A percentile compares a stretch with the other conserved stretches of the same genome.
Evolutionary conservation across 1,284 basidiomycete genomes (phyloP).

Genomic region (Trichosporon ovoides): DNA sequence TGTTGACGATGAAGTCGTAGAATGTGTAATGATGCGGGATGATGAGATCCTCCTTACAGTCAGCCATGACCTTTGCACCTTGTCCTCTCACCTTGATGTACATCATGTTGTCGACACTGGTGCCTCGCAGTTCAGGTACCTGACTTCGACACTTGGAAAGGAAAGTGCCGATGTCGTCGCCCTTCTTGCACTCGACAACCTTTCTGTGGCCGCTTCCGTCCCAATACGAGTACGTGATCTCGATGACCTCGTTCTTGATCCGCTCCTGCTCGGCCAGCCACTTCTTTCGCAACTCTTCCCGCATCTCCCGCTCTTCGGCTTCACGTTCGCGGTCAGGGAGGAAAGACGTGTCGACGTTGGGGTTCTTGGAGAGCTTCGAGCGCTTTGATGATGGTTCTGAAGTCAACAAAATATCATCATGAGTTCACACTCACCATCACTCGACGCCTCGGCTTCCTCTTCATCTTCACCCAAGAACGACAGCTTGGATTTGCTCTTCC

Average conservation of each 20-base stretch:
- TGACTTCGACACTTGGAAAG: constrained; percentile 89
- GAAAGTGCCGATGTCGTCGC: constrained; percentile 81
- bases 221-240: constrained; percentile 84
- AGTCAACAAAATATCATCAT: not conserved
- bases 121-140: constrained; percentile 81
- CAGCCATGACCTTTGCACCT: not conserved
- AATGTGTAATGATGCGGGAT: constrained; percentile 94
- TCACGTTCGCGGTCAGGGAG: constrained; percentile 94
- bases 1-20: constrained; percentile 97
- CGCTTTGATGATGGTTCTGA: not conserved
- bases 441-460: constrained; percentile 27
- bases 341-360: constrained; percentile 95
- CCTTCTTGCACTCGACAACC: constrained; percentile 93
- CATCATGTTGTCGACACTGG: constrained; percentile 94
- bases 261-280: constrained; percentile 74
- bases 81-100: constrained; percentile 74
- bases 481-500: constrained; percentile 81
- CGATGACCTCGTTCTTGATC: constrained; percentile 39
- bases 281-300: constrained; percentile 81
- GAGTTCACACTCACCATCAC: not conserved
- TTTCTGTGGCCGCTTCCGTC: constrained; percentile 96
- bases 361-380: constrained; percentile 82
- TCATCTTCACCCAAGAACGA: constrained; percentile 83
- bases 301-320: constrained; percentile 76
- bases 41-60: constrained; percentile 80